phyloP scores from a whole-genome alignment of 1,139 yeast genomes.

The Lodderomyces oxycetoniae region DNA sequence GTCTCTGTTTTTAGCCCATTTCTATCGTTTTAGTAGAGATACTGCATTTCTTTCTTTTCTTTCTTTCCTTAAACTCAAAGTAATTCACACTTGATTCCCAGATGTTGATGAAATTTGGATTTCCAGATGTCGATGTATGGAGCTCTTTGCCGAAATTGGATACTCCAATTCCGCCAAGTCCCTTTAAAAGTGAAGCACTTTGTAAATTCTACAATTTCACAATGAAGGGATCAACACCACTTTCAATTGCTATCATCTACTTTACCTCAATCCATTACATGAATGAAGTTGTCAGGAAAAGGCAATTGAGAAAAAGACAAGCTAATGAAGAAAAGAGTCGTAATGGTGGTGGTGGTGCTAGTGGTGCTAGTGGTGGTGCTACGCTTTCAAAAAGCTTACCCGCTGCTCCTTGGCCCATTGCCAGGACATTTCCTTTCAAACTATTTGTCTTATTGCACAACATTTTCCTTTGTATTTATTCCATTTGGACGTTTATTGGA shows the following conservation, averaged over 20 bases:
- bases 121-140: conserved; percentile 34
- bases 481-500: conserved; percentile 72
- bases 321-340: conserved; percentile 4
- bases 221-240: conserved; percentile 45
- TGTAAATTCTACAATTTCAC: conserved; percentile 25
- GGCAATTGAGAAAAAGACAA: conserved; percentile 29
- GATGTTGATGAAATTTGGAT: conserved; percentile 31
- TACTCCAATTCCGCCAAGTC: conserved; percentile 34
- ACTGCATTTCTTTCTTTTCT: conserved; percentile 1
- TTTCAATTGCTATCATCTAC: conserved; percentile 56
- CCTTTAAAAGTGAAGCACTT: conserved; percentile 29
- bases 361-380: too few species aligned
- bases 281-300: conserved; percentile 39
- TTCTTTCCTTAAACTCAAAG: neutral
- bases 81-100: neutral
- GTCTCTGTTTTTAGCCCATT: too few species aligned
- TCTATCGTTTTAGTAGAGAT: too few species aligned
- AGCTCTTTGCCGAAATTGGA: conserved; percentile 26
- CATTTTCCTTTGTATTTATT: conserved; percentile 56
- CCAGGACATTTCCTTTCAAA: conserved; percentile 47
- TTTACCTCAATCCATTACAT: conserved; percentile 55
- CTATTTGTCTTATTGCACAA: conserved; percentile 59
- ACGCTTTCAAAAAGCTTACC: conserved; percentile 31
- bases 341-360: too few species aligned
- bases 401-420: conserved; percentile 52